These are phyloP conservation scores for Peronospora farinosa DNA, from an alignment of 352 stramenopile species.

Conservation along the genomic window DNA sequence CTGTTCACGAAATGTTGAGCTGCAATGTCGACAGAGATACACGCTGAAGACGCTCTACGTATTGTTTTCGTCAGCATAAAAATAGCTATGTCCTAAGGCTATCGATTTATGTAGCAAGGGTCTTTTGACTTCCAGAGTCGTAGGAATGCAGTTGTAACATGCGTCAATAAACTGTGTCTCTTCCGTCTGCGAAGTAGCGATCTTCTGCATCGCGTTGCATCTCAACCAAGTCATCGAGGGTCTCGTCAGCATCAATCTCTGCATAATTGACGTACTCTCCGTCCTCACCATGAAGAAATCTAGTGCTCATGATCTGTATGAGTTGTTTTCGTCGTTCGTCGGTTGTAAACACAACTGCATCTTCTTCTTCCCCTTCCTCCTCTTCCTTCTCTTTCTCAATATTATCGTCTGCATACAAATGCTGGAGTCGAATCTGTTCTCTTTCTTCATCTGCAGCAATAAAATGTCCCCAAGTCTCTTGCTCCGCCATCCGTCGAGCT, in stretches of 20 bases:
- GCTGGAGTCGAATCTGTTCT: constrained; percentile 26
- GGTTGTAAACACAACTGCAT: constrained; percentile 21
- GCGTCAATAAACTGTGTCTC: not conserved
- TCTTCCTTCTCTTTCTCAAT: constrained; percentile 44
- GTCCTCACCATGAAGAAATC: constrained; percentile 65
- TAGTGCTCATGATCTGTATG: constrained; percentile 65
- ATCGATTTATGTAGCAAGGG: too few species aligned
- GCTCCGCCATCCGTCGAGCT: constrained; percentile 45
- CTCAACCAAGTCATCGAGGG: constrained; percentile 56
- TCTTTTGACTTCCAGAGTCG: not conserved
- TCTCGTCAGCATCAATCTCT: constrained; percentile 52
- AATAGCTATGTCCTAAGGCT: too few species aligned
- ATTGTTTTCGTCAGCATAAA: too few species aligned
- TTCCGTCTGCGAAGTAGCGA: constrained; percentile 51
- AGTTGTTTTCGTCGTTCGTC: constrained; percentile 49
- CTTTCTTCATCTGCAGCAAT: constrained; percentile 33
- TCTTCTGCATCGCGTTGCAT: constrained; percentile 78
- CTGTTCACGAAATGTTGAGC: too few species aligned
- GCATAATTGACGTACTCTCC: constrained; percentile 56
- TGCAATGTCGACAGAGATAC: too few species aligned
- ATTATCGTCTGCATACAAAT: constrained; percentile 33
- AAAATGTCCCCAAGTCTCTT: constrained; percentile 53
- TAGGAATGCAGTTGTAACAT: not conserved
- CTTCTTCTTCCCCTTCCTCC: constrained; percentile 36
- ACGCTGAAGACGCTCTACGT: too few species aligned